phyloP scores from a whole-genome alignment of 192 early-diverging fungal species.

The Linnemannia exigua region DNA sequence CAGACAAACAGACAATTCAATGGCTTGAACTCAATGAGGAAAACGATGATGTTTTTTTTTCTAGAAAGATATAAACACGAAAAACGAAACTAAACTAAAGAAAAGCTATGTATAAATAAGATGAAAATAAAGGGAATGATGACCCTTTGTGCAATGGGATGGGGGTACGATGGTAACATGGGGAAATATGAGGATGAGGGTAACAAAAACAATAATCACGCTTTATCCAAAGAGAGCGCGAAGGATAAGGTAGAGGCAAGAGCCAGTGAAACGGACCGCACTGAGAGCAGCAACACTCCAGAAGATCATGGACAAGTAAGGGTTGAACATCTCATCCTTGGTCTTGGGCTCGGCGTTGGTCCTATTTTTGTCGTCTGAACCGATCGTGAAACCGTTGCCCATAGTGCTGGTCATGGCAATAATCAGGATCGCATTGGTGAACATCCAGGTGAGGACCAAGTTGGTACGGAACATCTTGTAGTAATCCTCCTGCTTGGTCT shows the following conservation, averaged over 20 bases:
- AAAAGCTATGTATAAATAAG: constrained; percentile 2
- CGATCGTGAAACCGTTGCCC: constrained; percentile 59
- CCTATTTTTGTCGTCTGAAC: not conserved
- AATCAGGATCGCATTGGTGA: constrained; percentile 83
- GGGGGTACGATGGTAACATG: not conserved
- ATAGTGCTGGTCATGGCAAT: constrained; percentile 79
- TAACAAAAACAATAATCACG: not conserved
- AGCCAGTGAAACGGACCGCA: constrained; percentile 82
- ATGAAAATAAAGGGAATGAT: constrained; percentile 1
- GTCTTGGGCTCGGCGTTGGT: not conserved
- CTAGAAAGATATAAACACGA: not conserved
- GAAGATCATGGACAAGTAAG: constrained; percentile 88
- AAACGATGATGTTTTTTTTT: not conserved
- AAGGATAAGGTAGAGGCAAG: constrained; percentile 77
- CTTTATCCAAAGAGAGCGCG: constrained; percentile 73
- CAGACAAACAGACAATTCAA: too few relatives aligned
- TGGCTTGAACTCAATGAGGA: not conserved
- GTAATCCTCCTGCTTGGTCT: constrained; percentile 90
- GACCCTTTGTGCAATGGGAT: constrained; percentile 10
- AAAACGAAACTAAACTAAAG: not conserved
- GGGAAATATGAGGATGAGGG: not conserved
- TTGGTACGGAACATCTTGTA: constrained; percentile 90
- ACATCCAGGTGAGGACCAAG: constrained; percentile 89
- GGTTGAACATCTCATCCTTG: constrained; percentile 71
- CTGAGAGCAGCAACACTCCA: constrained; percentile 85